Evolutionary conservation across 2,329 filamentous ascomycete genomes (phyloP).

Genomic region (Pseudogymnoascus sp.): DNA sequence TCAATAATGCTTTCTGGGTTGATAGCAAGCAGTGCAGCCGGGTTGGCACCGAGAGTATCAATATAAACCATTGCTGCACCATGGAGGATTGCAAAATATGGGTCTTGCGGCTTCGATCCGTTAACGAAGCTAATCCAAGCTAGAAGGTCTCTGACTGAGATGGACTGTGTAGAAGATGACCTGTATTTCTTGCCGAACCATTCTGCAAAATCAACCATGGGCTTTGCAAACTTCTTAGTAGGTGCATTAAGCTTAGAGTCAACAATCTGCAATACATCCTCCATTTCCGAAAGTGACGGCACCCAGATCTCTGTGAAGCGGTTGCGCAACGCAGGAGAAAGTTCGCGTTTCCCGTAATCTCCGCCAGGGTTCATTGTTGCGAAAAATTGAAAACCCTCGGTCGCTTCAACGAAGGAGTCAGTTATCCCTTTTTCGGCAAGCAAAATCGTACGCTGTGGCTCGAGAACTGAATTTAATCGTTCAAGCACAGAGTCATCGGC

Average conservation of each 20-base stretch:
- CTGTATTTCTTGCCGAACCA: conserved; percentile 87
- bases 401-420: conserved; percentile 68
- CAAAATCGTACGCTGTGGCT: conserved; percentile 75
- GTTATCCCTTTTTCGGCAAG: conserved; percentile 88
- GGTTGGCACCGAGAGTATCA: conserved; percentile 90
- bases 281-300: conserved; percentile 70
- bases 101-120: conserved; percentile 34
- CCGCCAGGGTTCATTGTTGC: conserved; percentile 99
- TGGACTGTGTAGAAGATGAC: conserved; percentile 61
- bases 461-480: conserved; percentile 89
- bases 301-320: conserved; percentile 99
- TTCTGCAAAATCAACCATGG: conserved; percentile 77
- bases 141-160: conserved; percentile 87
- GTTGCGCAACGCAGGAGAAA: conserved; percentile 90
- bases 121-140: conserved; percentile 94
- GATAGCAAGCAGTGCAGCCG: conserved; percentile 73
- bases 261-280: conserved; percentile 84
- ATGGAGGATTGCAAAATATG: conserved; percentile 54
- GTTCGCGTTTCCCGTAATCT: conserved; percentile 95
- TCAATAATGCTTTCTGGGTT: conserved; percentile 58
- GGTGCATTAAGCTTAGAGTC: conserved; percentile 57
- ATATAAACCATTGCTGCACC: conserved; percentile 94
- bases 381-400: conserved; percentile 83
- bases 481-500: conserved; percentile 97
- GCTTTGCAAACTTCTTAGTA: conserved; percentile 48